Evolutionary conservation across 441 rosid species (phyloP), one percentile per base, ranked within the genome.

Genomic region (Bruguiera hainesii): DNA sequence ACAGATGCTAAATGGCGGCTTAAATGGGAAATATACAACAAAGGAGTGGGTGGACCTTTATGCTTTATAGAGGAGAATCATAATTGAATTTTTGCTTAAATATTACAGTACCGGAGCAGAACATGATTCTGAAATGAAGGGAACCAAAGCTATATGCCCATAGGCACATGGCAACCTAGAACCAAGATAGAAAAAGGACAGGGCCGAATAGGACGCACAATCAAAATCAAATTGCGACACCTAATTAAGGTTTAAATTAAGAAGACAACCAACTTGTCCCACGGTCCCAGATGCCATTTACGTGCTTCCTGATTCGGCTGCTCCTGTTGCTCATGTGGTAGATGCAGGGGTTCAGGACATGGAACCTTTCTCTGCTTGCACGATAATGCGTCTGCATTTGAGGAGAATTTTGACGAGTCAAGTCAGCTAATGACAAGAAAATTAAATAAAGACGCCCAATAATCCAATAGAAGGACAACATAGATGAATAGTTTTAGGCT

Each of bases 371-470:
- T n/a, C 20, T 21, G 56, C 56, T 52, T 33, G n/a, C 37, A 19
- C n/a, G 46, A 13, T 15, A 7, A 7, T 56, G 26, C 21, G 56
- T 30, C 65, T 39, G 25, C 58, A 50, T 19, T n/a, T 33, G 39
- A 56, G 51, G 37, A 68, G 73, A 53, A 60, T 16, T 69, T 68
- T 63, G 60, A 52, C 55, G 7, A 23, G 57, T 71, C 73, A 60
- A 65, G 37, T 68, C 25, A 65, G 65, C 28, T 26, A 64, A 67
- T 49, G 51, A 68, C 49, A 46, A 56, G n/a, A 21, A 7, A 59
- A 8, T 26, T 55, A 71, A 71, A 60, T n/a, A 68, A 60, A 76
- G 67, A 64, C 64, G 56, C 64, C 25, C 15, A 26, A 21, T 28
- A 66, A 61, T 50, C 52, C 63, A 62, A 66, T 63, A 52, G 28